Evolutionary conservation across 495 filamentous ascomycete genomes (phyloP).

Genomic region (Aspergillus incahuasiensis): DNA sequence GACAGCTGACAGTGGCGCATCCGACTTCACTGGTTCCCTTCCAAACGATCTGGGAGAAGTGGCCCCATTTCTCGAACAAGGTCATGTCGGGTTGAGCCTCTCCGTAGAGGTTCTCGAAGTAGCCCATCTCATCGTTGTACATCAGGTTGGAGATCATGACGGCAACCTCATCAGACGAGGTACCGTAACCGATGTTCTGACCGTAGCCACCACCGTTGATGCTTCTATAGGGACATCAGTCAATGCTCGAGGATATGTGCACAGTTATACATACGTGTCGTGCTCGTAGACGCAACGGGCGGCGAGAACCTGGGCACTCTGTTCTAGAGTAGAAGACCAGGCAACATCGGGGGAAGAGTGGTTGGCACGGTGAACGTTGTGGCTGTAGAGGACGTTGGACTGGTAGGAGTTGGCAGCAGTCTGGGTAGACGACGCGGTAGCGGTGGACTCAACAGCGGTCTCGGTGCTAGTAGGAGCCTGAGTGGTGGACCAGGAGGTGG

Average conservation of each 20-base stretch:
- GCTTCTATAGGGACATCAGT: conserved; percentile 21
- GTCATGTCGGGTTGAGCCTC: conserved; percentile 47
- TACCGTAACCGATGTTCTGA: conserved; percentile 72
- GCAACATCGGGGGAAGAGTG: conserved; percentile 63
- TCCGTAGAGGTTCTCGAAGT: conserved; percentile 44
- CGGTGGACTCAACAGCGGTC: conserved; percentile 21
- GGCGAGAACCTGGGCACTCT: conserved; percentile 53
- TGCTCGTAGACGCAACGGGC: conserved; percentile 66
- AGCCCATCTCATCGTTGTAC: conserved; percentile 74
- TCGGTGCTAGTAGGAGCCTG: conserved; percentile 9
- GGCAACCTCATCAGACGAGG: conserved; percentile 45
- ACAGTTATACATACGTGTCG: conserved; percentile 52
- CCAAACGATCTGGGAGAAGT: conserved; percentile 93
- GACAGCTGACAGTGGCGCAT: conserved; percentile 61
- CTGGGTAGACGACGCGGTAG: conserved; percentile 25
- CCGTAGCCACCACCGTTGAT: conserved; percentile 66
- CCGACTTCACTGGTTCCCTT: conserved; percentile 63
- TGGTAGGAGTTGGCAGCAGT: conserved; percentile 37
- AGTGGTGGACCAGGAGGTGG: conserved; percentile 17
- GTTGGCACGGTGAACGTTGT: conserved; percentile 83
- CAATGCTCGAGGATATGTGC: conserved; percentile 24
- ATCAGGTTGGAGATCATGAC: conserved; percentile 68
- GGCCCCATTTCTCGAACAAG: conserved; percentile 69
- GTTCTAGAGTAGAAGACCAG: conserved; percentile 59
- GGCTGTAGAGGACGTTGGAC: conserved; percentile 55